A percentile compares a stretch with the other conserved stretches of the same genome.
Evolutionary conservation across 2,329 filamentous ascomycete genomes (phyloP).

Genomic region (Thermomyces lanuginosus): DNA sequence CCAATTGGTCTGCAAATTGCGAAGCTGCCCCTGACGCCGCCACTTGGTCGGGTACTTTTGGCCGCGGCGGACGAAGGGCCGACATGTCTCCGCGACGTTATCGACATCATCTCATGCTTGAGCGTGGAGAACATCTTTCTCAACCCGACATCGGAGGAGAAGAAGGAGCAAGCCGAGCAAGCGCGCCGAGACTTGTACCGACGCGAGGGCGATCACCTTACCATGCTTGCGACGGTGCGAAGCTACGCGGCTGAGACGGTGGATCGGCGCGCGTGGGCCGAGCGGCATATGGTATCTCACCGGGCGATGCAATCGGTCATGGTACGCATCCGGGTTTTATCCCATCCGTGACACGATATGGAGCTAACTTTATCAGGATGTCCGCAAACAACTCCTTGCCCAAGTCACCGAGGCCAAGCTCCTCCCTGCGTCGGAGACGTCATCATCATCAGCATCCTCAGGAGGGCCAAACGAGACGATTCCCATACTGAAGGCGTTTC

Average conservation of each 20-base stretch:
- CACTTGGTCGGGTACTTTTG: conserved; percentile 66
- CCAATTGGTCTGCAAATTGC: conserved; percentile 60
- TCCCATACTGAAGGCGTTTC: conserved; percentile 40
- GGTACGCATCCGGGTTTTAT: conserved; percentile 18
- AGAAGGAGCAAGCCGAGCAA: conserved; percentile 40
- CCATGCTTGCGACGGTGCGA: conserved; percentile 43
- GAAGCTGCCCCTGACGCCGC: conserved; percentile 64
- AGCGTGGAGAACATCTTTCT: conserved; percentile 49
- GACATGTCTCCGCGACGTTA: conserved; percentile 62
- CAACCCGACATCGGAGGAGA: conserved; percentile 42
- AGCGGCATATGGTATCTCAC: conserved; percentile 43
- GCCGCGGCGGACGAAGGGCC: conserved; percentile 55
- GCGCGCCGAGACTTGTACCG: conserved; percentile 41
- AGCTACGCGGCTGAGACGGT: conserved; percentile 41
- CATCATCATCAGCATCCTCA: too few relatives aligned
- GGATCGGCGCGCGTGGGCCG: conserved; percentile 45
- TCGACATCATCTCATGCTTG: conserved; percentile 63
- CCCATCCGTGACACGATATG: conserved; percentile 4
- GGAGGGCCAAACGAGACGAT: conserved; percentile 22
- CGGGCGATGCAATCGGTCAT: conserved; percentile 50
- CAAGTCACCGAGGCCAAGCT: conserved; percentile 37
- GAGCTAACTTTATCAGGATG: conserved; percentile 27
- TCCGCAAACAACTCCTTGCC: conserved; percentile 43
- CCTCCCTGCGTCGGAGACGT: too few relatives aligned
- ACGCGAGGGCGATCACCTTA: conserved; percentile 48